phyloP scores from a whole-genome alignment of 2,329 filamentous ascomycete genomes.

The Whalleya microplaca region DNA sequence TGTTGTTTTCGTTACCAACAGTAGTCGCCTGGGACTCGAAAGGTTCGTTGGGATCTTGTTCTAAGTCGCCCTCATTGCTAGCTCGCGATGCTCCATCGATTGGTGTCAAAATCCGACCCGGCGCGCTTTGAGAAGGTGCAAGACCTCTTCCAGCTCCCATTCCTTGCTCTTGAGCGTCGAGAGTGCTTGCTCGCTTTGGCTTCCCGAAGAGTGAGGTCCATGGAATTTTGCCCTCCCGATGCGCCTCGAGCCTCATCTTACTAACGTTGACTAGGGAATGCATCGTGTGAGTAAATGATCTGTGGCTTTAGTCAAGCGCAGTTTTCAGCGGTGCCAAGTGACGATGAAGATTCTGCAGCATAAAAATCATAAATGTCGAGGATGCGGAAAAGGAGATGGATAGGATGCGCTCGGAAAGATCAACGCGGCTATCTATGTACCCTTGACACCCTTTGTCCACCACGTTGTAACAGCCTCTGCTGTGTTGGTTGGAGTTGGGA shows the following conservation, averaged over 20 bases:
- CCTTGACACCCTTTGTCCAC: not conserved
- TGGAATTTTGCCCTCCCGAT: too few relatives aligned
- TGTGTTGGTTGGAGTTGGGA: not conserved
- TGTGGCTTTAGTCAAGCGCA: too few relatives aligned
- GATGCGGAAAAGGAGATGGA: not conserved
- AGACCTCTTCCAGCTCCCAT: conserved; percentile 1
- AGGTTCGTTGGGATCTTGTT: conserved; percentile 9
- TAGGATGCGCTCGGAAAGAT: not conserved
- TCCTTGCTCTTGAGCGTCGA: conserved; percentile 22
- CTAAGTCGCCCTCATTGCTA: conserved; percentile 21
- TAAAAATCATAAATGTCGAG: not conserved
- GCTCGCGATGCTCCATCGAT: conserved; percentile 16
- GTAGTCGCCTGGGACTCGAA: conserved; percentile 28
- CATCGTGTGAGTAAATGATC: not conserved
- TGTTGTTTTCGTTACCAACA: conserved; percentile 10
- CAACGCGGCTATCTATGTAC: not conserved
- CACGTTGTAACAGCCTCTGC: not conserved
- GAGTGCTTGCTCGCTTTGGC: conserved; percentile 21
- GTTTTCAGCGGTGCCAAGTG: not conserved
- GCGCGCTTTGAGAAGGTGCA: conserved; percentile 15
- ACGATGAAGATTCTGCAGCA: not conserved
- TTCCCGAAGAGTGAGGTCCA: too few relatives aligned
- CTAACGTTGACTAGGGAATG: conserved; percentile 22
- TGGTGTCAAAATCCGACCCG: conserved; percentile 20
- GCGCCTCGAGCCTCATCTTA: conserved; percentile 23